Percentiles rank a stretch among this genome's conserved stretches.
Conservation (phyloP, 768 basidiomycete species). For the Sutorius australiensis region DNA sequence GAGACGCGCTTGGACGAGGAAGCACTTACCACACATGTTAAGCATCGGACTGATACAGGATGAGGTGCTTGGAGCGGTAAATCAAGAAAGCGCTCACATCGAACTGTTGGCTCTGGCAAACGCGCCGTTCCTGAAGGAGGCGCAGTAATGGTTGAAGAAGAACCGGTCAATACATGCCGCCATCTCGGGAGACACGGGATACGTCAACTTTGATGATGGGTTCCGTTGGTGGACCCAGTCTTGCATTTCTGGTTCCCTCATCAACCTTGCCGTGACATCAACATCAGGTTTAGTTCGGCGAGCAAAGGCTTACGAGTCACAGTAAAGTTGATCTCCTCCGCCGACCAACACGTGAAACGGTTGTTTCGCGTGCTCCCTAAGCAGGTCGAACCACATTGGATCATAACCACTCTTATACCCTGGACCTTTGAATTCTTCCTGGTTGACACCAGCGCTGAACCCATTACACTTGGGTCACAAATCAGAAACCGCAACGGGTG, state of each 20-base stretch:
- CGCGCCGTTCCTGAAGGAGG: constrained; percentile 79
- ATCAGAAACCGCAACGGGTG: not conserved
- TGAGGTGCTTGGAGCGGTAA: not conserved
- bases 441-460: constrained; percentile 85
- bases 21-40: constrained; percentile 71
- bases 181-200: constrained; percentile 69
- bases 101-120: constrained; percentile 89
- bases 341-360: constrained; percentile 93
- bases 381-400: constrained; percentile 92
- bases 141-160: constrained; percentile 90
- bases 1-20: not conserved
- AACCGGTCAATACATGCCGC: constrained; percentile 75
- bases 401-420: constrained; percentile 82
- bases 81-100: constrained; percentile 52
- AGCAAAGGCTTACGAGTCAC: constrained; percentile 54
- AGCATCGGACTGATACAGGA: constrained; percentile 67
- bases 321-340: constrained; percentile 92
- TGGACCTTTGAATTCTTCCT: constrained; percentile 78
- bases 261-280: constrained; percentile 45
- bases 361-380: constrained; percentile 69
- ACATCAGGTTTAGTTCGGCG: not conserved
- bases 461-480: constrained; percentile 65
- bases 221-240: constrained; percentile 72
- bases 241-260: constrained; percentile 84
- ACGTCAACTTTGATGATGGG: constrained; percentile 53